Evolutionary conservation across 306 rosid genomes (phyloP), one percentile per base, ranked within the genome.

Genomic region (Crotalaria pallida): DNA sequence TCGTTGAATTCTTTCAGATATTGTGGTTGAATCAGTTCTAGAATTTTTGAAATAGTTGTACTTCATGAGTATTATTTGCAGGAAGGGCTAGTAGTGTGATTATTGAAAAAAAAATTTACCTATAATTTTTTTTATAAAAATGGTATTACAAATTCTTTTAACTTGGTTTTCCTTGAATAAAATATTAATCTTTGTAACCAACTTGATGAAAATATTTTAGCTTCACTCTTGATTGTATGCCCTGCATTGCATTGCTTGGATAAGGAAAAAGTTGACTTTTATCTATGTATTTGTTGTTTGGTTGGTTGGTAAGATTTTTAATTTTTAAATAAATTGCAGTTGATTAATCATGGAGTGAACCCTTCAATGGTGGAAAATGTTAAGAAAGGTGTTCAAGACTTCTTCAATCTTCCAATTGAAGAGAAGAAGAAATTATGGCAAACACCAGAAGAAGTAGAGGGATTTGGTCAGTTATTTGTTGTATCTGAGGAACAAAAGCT

Each of bases 401-500:
- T 67, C 44, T 67, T 75, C 74, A 48, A 58, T 58, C 69, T 67
- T 58, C 69, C 74, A 47, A 57, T 67, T 10, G 69, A 75, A 75
- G 74, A 75, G 55, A 67, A 67, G 55, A 26, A 34, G 63, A 47
- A 16, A 15, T 9, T 75, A 23, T 67, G 69, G 74, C 69, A 75
- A 75, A 75, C 53, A 58, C 18, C 63, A 47, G 43, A 67, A 29
- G 31, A 58, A 34, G 5, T 23, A 33, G 62, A 75, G 6, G 80
- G 74, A 22, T 75, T 75, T 75, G 80, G 80, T 58, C 80, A 75
- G 8, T 12, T 67, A 15, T 75, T 67, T 58, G 74, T 75, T 34
- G 55, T 58, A 9, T 75, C 69, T 33, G 69, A 75, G 23, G 63
- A 67, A 23, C 69, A 75, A 67, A 75, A 75, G 62, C 62, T 75